Evolutionary conservation across 1,139 yeast genomes (phyloP).

Genomic region (Geotrichum candidum): DNA sequence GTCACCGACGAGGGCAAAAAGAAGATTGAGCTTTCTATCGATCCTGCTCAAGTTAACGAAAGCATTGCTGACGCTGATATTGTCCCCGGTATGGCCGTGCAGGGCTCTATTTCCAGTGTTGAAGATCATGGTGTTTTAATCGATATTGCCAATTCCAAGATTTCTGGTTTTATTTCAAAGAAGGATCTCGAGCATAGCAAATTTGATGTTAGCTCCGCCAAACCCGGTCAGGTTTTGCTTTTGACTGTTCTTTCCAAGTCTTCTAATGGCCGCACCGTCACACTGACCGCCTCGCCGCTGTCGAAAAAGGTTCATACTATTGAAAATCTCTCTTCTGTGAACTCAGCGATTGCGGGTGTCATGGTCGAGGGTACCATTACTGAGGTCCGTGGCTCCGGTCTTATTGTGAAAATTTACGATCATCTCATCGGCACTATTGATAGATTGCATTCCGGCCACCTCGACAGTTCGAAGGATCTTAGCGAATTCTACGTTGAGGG

Average conservation of each 20-base stretch:
- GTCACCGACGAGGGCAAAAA: constrained; percentile 41
- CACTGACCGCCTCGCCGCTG: constrained; percentile 43
- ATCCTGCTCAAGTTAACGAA: constrained; percentile 66
- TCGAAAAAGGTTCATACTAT: constrained; percentile 44
- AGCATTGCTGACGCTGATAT: constrained; percentile 65
- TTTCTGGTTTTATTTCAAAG: constrained; percentile 32
- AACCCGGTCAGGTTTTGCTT: constrained; percentile 39
- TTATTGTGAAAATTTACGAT: constrained; percentile 60
- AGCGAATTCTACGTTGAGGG: constrained; percentile 64
- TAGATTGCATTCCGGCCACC: constrained; percentile 56
- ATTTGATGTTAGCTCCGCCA: constrained; percentile 35
- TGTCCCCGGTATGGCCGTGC: constrained; percentile 56
- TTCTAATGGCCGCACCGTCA: constrained; percentile 54
- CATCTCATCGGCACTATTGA: constrained; percentile 67
- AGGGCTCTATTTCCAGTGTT: constrained; percentile 67
- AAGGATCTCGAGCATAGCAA: constrained; percentile 34
- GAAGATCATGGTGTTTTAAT: constrained; percentile 6
- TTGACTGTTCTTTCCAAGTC: constrained; percentile 31
- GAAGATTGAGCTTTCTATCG: constrained; percentile 66
- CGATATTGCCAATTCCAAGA: constrained; percentile 26
- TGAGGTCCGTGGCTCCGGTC: constrained; percentile 55
- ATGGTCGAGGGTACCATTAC: constrained; percentile 68
- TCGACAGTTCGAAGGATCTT: constrained; percentile 42
- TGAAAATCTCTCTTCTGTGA: constrained; percentile 59
- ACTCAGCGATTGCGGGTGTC: constrained; percentile 79